A percentile compares a stretch with the other conserved stretches of the same genome.
Conservation (phyloP, 2,329 filamentous ascomycete genomes). For the Cytospora piceicola region DNA sequence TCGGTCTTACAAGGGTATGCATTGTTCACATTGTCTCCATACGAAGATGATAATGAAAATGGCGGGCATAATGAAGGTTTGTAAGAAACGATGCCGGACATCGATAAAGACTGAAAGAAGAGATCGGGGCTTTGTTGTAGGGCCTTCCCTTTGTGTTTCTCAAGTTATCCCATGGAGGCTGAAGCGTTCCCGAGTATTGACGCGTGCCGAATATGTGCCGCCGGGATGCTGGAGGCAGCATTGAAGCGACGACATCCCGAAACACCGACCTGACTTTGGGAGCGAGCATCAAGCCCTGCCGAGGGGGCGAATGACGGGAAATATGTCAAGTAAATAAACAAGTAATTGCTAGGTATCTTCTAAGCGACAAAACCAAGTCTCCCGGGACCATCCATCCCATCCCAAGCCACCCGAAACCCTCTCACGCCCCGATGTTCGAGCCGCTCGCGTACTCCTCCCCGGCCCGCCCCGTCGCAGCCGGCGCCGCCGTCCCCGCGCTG, state of each 20-base stretch:
- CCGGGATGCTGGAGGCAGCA: too few species aligned
- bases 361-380: neutral
- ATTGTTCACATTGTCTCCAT: neutral
- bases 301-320: neutral
- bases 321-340: neutral
- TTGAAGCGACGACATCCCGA: too few species aligned
- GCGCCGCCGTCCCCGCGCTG: neutral
- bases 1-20: neutral
- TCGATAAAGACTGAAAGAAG: neutral
- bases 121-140: too few species aligned
- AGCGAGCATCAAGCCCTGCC: neutral
- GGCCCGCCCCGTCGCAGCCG: slow-evolving; percentile 1
- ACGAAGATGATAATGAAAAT: neutral
- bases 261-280: neutral
- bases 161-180: too few species aligned
- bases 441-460: neutral
- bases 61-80: neutral
- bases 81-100: neutral
- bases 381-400: neutral
- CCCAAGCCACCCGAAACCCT: neutral
- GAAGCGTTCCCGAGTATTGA: too few species aligned
- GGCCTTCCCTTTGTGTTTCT: neutral
- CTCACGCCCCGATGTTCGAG: neutral
- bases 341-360: neutral
- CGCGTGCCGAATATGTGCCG: too few species aligned